phyloP scores from a whole-genome alignment of 139 green algal species.

The Astrephomene gubernaculifera region DNA sequence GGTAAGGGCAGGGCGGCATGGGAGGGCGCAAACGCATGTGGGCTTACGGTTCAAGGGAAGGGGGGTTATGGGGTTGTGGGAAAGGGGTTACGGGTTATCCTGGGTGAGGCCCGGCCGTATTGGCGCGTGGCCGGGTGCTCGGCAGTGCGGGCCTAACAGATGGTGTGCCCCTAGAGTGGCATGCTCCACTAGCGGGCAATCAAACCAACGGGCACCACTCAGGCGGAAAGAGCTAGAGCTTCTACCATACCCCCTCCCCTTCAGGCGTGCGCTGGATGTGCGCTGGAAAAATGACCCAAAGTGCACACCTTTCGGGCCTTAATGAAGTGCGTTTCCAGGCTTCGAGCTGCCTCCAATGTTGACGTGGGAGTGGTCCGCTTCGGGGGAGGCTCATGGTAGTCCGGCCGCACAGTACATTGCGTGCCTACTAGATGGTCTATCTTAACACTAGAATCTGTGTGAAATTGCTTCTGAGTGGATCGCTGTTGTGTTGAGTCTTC shows the following conservation, averaged over 20 bases:
- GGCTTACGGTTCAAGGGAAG: too few relatives aligned
- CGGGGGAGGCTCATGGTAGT: background rate
- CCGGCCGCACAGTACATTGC: background rate
- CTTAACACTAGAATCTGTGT: background rate
- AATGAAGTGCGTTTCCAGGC: slow-evolving; percentile 25
- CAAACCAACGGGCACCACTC: background rate
- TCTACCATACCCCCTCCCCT: too few relatives aligned
- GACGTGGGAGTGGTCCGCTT: background rate
- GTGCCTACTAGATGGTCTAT: slow-evolving; percentile 13
- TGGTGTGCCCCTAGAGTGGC: background rate
- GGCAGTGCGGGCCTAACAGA: too few relatives aligned
- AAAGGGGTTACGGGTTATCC: too few relatives aligned
- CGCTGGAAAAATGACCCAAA: background rate
- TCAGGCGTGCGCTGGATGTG: background rate
- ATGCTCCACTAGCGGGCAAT: background rate
- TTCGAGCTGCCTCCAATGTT: background rate
- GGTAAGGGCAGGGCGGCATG: too few relatives aligned
- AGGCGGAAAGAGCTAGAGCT: too few relatives aligned
- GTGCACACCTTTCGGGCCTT: slow-evolving; percentile 13
- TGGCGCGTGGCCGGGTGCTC: too few relatives aligned
- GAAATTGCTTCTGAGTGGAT: background rate
- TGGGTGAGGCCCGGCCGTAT: too few relatives aligned
- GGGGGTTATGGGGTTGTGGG: too few relatives aligned
- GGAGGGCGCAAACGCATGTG: too few relatives aligned
- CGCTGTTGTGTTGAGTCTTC: background rate